phyloP scores from a whole-genome alignment of 108 stramenopile species.

The Pseudonitzschia delicatissima region DNA sequence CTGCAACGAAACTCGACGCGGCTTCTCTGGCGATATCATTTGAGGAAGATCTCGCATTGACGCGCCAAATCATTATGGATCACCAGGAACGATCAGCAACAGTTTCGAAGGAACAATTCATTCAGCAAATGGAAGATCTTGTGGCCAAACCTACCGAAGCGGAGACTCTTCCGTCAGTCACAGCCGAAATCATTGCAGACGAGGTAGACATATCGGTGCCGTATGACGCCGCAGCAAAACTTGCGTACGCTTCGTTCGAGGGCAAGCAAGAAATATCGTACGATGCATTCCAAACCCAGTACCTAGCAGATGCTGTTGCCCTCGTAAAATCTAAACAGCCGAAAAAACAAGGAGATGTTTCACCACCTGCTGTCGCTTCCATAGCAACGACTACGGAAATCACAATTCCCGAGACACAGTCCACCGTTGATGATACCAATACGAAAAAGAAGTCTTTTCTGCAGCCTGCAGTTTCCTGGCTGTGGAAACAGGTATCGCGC shows the following conservation, averaged over 20 bases:
- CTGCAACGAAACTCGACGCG: not conserved
- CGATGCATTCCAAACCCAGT: slow-evolving; percentile 33
- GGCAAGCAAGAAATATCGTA: slow-evolving; percentile 18
- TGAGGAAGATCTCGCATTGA: slow-evolving; percentile 48
- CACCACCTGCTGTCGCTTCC: not conserved
- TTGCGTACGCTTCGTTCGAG: slow-evolving; percentile 38
- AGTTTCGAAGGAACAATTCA: slow-evolving; percentile 36
- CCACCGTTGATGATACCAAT: no score
- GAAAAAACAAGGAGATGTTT: not conserved
- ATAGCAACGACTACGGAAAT: no score
- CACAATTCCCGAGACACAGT: no score
- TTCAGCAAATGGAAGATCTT: slow-evolving; percentile 25
- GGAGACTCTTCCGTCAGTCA: no score
- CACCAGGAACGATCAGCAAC: slow-evolving; percentile 33
- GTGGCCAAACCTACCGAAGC: not conserved
- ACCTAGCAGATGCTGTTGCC: slow-evolving; percentile 40
- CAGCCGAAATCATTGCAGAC: no score
- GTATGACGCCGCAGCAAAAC: slow-evolving; percentile 38
- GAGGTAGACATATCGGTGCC: slow-evolving; percentile 29
- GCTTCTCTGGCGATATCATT: slow-evolving; percentile 32
- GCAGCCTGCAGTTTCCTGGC: no score
- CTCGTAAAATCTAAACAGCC: slow-evolving; percentile 35
- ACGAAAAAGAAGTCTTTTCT: no score
- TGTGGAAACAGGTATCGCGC: no score
- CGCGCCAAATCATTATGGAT: slow-evolving; percentile 47